A percentile compares a stretch with the other conserved stretches of the same genome.
Evolutionary conservation across 202 grass and related monocot genomes (phyloP).

Genomic region (Cymbopogon flexuosus): DNA sequence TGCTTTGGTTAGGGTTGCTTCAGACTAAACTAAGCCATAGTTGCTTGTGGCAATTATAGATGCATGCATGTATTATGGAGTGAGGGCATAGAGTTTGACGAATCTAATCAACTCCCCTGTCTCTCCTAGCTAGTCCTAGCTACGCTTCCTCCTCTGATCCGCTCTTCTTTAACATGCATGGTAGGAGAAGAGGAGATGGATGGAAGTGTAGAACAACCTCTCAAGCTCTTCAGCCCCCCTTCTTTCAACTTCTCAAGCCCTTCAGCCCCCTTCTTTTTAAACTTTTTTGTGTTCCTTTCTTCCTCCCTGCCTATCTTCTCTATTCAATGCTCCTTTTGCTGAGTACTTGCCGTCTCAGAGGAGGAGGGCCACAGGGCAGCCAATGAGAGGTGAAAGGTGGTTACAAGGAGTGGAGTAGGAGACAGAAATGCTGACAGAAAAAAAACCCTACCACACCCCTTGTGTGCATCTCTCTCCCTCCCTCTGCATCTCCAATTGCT

Average conservation of each 20-base stretch:
- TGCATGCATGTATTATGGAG: conserved; percentile 14
- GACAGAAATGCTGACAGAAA: conserved; percentile 60
- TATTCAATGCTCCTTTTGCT: conserved; percentile 74
- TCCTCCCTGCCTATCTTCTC: not conserved
- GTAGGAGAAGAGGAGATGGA: not conserved
- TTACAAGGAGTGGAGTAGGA: conserved; percentile 67
- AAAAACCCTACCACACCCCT: conserved; percentile 38
- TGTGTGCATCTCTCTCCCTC: not conserved
- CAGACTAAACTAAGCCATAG: conserved; percentile 11
- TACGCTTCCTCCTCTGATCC: not conserved
- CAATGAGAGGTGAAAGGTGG: conserved; percentile 70
- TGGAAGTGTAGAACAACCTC: conserved; percentile 39
- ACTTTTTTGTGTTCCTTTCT: not conserved
- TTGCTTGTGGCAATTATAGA: conserved; percentile 9
- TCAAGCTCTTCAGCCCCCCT: not conserved
- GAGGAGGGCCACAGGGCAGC: conserved; percentile 33
- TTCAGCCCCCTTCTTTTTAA: not conserved
- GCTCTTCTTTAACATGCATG: not conserved
- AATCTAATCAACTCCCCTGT: conserved; percentile 29
- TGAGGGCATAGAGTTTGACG: conserved; percentile 32
- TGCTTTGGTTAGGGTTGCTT: conserved; percentile 35
- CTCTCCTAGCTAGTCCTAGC: not conserved
- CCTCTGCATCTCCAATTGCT: not conserved
- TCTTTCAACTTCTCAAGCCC: conserved; percentile 36
- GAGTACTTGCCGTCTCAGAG: conserved; percentile 81